A percentile compares a stretch with the other conserved stretches of the same genome.
These are phyloP conservation scores for Malbranchea zuffiana DNA, from an alignment of 2,329 filamentous ascomycete species.

Conservation along the genomic window DNA sequence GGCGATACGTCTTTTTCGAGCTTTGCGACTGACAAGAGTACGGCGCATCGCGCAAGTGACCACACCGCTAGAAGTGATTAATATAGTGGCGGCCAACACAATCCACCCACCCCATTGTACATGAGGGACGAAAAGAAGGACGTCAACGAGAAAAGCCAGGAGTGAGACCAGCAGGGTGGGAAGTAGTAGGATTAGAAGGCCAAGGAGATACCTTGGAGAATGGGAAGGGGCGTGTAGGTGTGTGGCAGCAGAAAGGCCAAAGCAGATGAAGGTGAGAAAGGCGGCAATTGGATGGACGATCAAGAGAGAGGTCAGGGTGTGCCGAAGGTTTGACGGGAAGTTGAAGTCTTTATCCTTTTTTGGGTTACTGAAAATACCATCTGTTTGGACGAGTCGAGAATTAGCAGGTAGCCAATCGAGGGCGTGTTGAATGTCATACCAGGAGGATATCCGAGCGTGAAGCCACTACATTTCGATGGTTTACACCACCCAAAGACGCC, in stretches of 20 bases:
- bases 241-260: constrained; percentile 64
- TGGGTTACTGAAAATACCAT: constrained; percentile 38
- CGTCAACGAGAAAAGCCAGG: constrained; percentile 83
- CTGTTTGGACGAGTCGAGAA: constrained; percentile 21
- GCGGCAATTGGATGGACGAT: constrained; percentile 89
- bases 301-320: constrained; percentile 72
- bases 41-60: constrained; percentile 92
- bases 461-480: constrained; percentile 52
- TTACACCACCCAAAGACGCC: constrained; percentile 89
- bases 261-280: constrained; percentile 72
- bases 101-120: constrained; percentile 90
- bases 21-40: constrained; percentile 81
- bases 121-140: constrained; percentile 88
- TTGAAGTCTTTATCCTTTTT: constrained; percentile 44
- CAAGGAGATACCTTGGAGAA: constrained; percentile 76
- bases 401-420: neutral
- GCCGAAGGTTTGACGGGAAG: constrained; percentile 53
- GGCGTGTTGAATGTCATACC: constrained; percentile 44
- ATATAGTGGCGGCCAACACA: constrained; percentile 75
- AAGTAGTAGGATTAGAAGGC: constrained; percentile 74
- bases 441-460: constrained; percentile 76
- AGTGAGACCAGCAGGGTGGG: constrained; percentile 74
- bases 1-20: constrained; percentile 80
- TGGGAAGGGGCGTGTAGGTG: constrained; percentile 84
- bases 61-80: constrained; percentile 70